These are phyloP conservation scores for Microstegium vimineum DNA, from an alignment of 176 grass and related monocot genomes.

Conservation along the genomic window DNA sequence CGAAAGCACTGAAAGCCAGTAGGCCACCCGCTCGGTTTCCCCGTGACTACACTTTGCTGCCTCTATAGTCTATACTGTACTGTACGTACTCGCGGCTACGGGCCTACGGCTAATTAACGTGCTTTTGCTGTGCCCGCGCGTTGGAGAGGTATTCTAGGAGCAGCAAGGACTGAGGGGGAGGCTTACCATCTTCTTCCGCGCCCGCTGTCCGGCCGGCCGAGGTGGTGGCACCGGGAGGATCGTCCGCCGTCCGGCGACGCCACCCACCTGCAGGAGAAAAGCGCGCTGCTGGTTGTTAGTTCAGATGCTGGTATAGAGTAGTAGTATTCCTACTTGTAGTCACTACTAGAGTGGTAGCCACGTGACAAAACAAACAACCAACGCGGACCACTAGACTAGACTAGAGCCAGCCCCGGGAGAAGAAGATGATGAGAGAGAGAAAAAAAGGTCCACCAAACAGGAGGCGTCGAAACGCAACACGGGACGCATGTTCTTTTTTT, in stretches of 20 bases:
- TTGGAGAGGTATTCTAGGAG: background rate
- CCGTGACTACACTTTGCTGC: background rate
- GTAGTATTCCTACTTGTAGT: too few species aligned
- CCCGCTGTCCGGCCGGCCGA: conserved; percentile 27
- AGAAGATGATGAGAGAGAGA: too few species aligned
- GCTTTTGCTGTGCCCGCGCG: background rate
- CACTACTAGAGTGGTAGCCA: background rate
- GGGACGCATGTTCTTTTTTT: conserved; percentile 16
- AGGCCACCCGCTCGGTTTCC: background rate
- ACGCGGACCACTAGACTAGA: background rate
- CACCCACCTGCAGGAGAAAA: conserved; percentile 18
- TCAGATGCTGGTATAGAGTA: background rate
- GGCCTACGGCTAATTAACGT: background rate
- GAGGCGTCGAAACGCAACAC: conserved; percentile 23
- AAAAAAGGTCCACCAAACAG: background rate
- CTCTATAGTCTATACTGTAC: background rate
- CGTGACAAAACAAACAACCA: background rate
- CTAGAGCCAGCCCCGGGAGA: background rate
- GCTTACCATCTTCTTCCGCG: conserved; percentile 59
- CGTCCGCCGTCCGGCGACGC: background rate
- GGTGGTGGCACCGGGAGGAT: conserved; percentile 36
- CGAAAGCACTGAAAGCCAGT: background rate
- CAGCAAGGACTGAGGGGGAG: background rate
- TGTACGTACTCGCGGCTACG: background rate
- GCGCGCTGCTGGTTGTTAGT: background rate